Conservation (phyloP, 2,329 filamentous ascomycete species). For the Cercospora berteroae region DNA sequence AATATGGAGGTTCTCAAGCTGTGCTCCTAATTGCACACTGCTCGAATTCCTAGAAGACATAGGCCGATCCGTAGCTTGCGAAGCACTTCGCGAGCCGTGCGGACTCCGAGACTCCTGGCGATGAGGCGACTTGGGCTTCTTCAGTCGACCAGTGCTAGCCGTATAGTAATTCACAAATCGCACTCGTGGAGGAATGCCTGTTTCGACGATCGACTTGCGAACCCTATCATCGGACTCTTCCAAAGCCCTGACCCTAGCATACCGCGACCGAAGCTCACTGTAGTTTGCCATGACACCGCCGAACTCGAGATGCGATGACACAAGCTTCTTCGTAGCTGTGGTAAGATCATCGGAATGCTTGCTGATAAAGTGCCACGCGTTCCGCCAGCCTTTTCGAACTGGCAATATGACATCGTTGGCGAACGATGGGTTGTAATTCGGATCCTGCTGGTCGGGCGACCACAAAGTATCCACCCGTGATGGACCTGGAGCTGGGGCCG, state of each 20-base stretch:
- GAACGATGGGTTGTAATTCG: slow-evolving; percentile 74
- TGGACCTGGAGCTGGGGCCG: slow-evolving; percentile 5
- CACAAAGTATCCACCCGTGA: slow-evolving; percentile 31
- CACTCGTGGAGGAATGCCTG: slow-evolving; percentile 51
- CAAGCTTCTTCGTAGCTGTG: slow-evolving; percentile 67
- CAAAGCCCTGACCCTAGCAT: slow-evolving; percentile 65
- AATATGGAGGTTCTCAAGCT: background rate
- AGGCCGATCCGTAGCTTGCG: background rate
- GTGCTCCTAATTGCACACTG: background rate
- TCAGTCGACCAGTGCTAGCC: slow-evolving; percentile 71
- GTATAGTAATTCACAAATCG: slow-evolving; percentile 91
- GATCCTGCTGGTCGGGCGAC: slow-evolving; percentile 41
- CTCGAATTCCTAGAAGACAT: background rate
- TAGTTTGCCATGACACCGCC: slow-evolving; percentile 78
- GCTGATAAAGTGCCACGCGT: slow-evolving; percentile 70
- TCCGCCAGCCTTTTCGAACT: slow-evolving; percentile 66
- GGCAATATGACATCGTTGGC: slow-evolving; percentile 69
- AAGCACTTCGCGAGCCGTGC: slow-evolving; percentile 11
- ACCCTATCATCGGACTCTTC: slow-evolving; percentile 64
- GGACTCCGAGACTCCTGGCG: slow-evolving; percentile 16
- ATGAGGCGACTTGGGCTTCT: slow-evolving; percentile 50
- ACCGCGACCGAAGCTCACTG: slow-evolving; percentile 65
- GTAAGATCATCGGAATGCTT: slow-evolving; percentile 76
- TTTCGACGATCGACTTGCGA: slow-evolving; percentile 37
- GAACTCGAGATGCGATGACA: slow-evolving; percentile 80